These are phyloP conservation scores for Pyricularia pennisetigena DNA, from an alignment of 2,329 filamentous ascomycete genomes.

Conservation along the genomic window DNA sequence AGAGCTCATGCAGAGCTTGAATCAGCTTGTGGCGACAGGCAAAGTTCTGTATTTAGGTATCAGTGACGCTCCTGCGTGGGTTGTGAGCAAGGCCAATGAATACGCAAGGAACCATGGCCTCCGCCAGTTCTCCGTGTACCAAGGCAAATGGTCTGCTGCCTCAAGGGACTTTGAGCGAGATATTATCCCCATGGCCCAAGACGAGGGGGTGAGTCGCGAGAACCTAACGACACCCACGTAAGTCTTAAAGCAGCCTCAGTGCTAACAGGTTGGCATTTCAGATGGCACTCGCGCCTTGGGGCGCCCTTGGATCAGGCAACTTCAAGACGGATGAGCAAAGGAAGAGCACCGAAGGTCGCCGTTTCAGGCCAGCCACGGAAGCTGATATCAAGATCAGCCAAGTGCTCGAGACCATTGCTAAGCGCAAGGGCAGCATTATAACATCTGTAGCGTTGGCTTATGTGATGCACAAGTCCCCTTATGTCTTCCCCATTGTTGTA, in stretches of 20 bases:
- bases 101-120: slow-evolving; percentile 52
- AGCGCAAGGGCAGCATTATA: slow-evolving; percentile 29
- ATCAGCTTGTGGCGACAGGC: slow-evolving; percentile 37
- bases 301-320: slow-evolving; percentile 32
- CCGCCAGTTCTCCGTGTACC: slow-evolving; percentile 51
- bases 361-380: slow-evolving; percentile 29
- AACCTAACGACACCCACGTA: background rate
- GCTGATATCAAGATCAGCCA: slow-evolving; percentile 40
- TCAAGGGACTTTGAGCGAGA: slow-evolving; percentile 60
- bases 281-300: slow-evolving; percentile 43
- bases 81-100: slow-evolving; percentile 40
- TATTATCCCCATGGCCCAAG: slow-evolving; percentile 55
- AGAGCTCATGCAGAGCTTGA: slow-evolving; percentile 50
- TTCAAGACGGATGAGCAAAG: slow-evolving; percentile 23
- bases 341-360: slow-evolving; percentile 23
- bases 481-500: slow-evolving; percentile 60
- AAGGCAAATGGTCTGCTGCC: slow-evolving; percentile 52
- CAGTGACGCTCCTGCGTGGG: slow-evolving; percentile 47
- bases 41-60: slow-evolving; percentile 52
- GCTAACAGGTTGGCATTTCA: background rate
- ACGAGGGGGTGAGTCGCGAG: slow-evolving; percentile 33
- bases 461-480: slow-evolving; percentile 60
- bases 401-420: slow-evolving; percentile 38
- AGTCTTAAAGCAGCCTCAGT: background rate
- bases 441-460: slow-evolving; percentile 57